These are phyloP conservation scores for Rhodosporidiobolus odoratus DNA, from an alignment of 768 basidiomycete species.

Conservation along the genomic window DNA sequence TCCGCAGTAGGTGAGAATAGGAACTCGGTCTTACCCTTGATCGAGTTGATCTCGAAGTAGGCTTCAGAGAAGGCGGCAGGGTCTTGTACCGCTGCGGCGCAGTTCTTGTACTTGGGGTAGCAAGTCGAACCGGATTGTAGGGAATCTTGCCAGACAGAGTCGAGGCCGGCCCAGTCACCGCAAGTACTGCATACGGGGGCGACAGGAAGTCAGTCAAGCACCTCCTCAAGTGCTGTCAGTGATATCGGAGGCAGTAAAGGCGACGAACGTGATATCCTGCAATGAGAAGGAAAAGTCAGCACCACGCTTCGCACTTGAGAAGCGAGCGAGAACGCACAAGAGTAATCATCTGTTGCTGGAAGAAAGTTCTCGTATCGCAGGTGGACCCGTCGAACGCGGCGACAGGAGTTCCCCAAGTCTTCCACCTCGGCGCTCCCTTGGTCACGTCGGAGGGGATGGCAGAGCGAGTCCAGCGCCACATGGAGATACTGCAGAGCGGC, in stretches of 20 bases:
- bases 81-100: slow-evolving; percentile 52
- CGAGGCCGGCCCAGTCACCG: slow-evolving; percentile 52
- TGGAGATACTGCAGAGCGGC: slow-evolving; percentile 46
- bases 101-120: slow-evolving; percentile 42
- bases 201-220: too few relatives aligned
- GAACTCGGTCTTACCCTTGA: slow-evolving; percentile 9
- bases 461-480: slow-evolving; percentile 53
- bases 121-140: neutral
- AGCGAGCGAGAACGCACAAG: neutral
- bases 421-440: slow-evolving; percentile 47
- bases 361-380: slow-evolving; percentile 48
- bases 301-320: neutral
- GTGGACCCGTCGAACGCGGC: slow-evolving; percentile 48
- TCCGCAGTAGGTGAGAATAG: too few relatives aligned
- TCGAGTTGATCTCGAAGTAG: slow-evolving; percentile 39
- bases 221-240: neutral
- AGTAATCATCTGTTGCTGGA: slow-evolving; percentile 39
- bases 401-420: slow-evolving; percentile 50
- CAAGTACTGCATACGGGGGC: too few relatives aligned
- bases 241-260: neutral
- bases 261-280: slow-evolving; percentile 13
- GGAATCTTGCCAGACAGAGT: slow-evolving; percentile 34
- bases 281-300: neutral
- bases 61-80: slow-evolving; percentile 54
- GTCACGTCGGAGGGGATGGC: slow-evolving; percentile 40